phyloP scores from a whole-genome alignment of 1,284 basidiomycete species.

The Dichomitus squalens region DNA sequence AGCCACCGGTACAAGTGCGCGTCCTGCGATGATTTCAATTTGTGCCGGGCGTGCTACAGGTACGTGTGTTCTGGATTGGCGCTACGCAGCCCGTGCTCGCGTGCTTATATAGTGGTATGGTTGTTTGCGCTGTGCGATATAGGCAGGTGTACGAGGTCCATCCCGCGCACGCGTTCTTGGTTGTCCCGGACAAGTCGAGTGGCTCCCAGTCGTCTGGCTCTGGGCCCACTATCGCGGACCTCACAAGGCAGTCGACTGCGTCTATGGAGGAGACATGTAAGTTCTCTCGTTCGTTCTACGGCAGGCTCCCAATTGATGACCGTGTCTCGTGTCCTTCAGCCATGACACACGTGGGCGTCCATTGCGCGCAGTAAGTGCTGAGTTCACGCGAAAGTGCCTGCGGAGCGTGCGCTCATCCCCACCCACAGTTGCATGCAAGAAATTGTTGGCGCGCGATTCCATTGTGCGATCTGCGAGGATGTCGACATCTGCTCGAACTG shows the following conservation, averaged over 20 bases:
- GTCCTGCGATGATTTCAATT: slow-evolving; percentile 75
- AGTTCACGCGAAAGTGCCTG: not conserved
- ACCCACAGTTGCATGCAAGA: slow-evolving; percentile 76
- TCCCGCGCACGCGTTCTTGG: slow-evolving; percentile 83
- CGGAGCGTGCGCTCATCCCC: not conserved
- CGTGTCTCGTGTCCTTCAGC: slow-evolving; percentile 1
- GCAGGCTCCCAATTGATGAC: not conserved
- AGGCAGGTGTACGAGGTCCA: slow-evolving; percentile 88
- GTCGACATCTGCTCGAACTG: slow-evolving; percentile 89
- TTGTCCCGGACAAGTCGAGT: slow-evolving; percentile 64
- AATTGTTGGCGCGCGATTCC: slow-evolving; percentile 88
- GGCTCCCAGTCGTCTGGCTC: slow-evolving; percentile 37
- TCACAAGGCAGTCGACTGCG: slow-evolving; percentile 42
- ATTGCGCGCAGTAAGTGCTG: slow-evolving; percentile 74
- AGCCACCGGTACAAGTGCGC: slow-evolving; percentile 83
- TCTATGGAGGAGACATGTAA: slow-evolving; percentile 56
- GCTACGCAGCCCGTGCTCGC: not conserved
- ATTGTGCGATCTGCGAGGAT: slow-evolving; percentile 84
- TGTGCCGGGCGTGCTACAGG: slow-evolving; percentile 85
- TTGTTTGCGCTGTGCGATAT: not conserved
- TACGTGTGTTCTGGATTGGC: slow-evolving; percentile 30
- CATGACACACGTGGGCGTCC: slow-evolving; percentile 22
- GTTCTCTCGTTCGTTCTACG: slow-evolving; percentile 26
- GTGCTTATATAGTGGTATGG: not conserved
- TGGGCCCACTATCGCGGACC: slow-evolving; percentile 25